These are phyloP conservation scores for Pseudonitzschia multiseries DNA, from an alignment of 108 stramenopile genomes.

Conservation along the genomic window DNA sequence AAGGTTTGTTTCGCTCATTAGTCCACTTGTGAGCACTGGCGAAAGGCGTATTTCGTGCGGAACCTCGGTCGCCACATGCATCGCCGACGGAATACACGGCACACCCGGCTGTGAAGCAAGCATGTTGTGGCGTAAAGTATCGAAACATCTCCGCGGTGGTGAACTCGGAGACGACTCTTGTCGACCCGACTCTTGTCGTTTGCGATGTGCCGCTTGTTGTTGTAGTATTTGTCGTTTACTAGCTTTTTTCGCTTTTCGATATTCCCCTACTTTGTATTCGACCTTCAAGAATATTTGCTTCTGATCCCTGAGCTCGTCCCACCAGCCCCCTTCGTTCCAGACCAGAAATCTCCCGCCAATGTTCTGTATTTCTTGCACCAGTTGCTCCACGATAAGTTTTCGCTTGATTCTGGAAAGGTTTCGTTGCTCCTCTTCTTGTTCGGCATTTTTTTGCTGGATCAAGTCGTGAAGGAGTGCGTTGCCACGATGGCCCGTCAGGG, in stretches of 20 bases:
- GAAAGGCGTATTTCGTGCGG: too few relatives aligned
- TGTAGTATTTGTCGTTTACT: too few relatives aligned
- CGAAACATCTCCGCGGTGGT: too few relatives aligned
- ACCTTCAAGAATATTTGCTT: background rate
- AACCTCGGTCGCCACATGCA: too few relatives aligned
- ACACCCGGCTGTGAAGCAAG: too few relatives aligned
- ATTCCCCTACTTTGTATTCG: constrained; percentile 4
- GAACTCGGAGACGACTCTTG: too few relatives aligned
- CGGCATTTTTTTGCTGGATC: constrained; percentile 1
- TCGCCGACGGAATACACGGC: too few relatives aligned
- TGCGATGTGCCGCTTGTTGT: too few relatives aligned
- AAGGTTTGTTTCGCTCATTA: too few relatives aligned
- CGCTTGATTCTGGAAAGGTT: background rate
- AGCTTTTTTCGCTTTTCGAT: background rate
- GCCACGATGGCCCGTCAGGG: background rate
- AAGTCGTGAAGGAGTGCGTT: background rate
- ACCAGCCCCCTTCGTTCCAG: constrained; percentile 4
- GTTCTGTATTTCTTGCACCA: background rate
- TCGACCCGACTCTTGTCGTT: too few relatives aligned
- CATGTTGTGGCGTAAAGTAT: too few relatives aligned
- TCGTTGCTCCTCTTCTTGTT: background rate
- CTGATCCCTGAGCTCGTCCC: background rate
- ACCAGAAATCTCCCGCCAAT: background rate
- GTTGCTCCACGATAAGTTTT: background rate
- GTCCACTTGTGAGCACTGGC: too few relatives aligned